Evolutionary conservation across 805 yeast genomes (phyloP).

Genomic region (Candida morakotiae): DNA sequence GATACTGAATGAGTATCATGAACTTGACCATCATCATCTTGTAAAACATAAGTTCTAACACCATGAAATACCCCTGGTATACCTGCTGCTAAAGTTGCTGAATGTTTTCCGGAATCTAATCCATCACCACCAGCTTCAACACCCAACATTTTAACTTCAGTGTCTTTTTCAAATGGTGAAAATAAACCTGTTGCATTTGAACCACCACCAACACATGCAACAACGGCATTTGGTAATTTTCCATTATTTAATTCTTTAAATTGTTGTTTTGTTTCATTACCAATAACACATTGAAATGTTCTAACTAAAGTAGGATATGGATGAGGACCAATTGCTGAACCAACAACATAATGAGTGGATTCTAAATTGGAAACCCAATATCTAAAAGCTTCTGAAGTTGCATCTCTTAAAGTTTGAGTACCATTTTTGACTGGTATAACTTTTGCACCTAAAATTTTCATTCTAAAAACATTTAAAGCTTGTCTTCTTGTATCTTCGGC

Average conservation of each 20-base stretch:
- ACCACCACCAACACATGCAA: conserved; percentile 99
- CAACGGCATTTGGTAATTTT: conserved; percentile 85
- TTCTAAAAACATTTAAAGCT: conserved; percentile 95
- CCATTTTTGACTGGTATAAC: conserved; percentile 94
- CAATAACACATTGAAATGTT: conserved; percentile 97
- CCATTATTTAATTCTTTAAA: conserved; percentile 76
- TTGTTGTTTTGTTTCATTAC: conserved; percentile 90
- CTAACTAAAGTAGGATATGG: conserved; percentile 98
- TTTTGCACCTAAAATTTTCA: conserved; percentile 93
- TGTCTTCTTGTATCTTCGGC: conserved; percentile 99
- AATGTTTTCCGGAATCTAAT: conserved; percentile 78
- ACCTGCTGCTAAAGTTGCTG: conserved; percentile 95
- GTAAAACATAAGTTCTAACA: conserved; percentile 89
- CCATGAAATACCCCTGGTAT: conserved; percentile 98
- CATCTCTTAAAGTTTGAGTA: conserved; percentile 94
- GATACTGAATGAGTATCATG: conserved; percentile 97
- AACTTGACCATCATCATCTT: conserved; percentile 90
- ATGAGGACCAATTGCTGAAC: conserved; percentile 98
- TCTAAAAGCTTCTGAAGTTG: conserved; percentile 95
- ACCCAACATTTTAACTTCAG: conserved; percentile 76
- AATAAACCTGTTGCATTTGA: conserved; percentile 96
- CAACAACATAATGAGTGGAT: conserved; percentile 91
- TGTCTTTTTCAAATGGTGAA: conserved; percentile 85
- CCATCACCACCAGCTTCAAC: conserved; percentile 99
- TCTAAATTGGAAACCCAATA: conserved; percentile 87